Percentiles rank a stretch among this genome's conserved stretches.
These are phyloP conservation scores for Corymbia calophylla DNA, from an alignment of 441 rosid species.

Conservation along the genomic window DNA sequence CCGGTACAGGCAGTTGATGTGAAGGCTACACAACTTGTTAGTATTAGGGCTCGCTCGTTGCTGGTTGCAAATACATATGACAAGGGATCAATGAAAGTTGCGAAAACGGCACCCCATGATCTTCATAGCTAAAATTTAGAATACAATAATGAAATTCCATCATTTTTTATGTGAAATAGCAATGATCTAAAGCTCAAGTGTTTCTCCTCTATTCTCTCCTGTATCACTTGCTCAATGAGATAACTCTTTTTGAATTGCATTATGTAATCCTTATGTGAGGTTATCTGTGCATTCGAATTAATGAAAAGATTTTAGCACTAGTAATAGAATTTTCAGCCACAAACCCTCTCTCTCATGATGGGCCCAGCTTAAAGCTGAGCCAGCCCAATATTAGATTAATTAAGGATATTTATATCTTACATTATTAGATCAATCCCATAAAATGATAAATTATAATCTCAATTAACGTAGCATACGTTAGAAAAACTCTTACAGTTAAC, in stretches of 20 bases:
- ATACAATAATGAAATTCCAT: too few species aligned
- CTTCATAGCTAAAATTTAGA: not conserved
- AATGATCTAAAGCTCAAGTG: not conserved
- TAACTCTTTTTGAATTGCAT: too few species aligned
- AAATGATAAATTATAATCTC: too few species aligned
- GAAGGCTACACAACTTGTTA: constrained; percentile 36
- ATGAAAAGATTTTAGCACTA: fast-evolving
- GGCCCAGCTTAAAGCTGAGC: too few species aligned
- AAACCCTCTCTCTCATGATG: too few species aligned
- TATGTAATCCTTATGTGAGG: too few species aligned
- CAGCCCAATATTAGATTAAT: too few species aligned
- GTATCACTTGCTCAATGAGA: not conserved
- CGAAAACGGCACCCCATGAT: not conserved
- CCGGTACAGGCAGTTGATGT: constrained; percentile 34
- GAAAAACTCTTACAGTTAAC: not conserved
- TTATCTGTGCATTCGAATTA: not conserved
- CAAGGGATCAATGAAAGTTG: constrained; percentile 13
- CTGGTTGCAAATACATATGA: constrained; percentile 33
- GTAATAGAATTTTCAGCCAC: fast-evolving
- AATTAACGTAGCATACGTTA: not conserved
- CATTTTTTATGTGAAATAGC: too few species aligned
- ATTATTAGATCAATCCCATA: too few species aligned
- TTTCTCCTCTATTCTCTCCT: not conserved
- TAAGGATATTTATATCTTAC: too few species aligned
- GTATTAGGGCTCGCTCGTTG: constrained; percentile 30